Conservation (phyloP, 106 monocot genomes). For the Iris macrosiphon region DNA sequence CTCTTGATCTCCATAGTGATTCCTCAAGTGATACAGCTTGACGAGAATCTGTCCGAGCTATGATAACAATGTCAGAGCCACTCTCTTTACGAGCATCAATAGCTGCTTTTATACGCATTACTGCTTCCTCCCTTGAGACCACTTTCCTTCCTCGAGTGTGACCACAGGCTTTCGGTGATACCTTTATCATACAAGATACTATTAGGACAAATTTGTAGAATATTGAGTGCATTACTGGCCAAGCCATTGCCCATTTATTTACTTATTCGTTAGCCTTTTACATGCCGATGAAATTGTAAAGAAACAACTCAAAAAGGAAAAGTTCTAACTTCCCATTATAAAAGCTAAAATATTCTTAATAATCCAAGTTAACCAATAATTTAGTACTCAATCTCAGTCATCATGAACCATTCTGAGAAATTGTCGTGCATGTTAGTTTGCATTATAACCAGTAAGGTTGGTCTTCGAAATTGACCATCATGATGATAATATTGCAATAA, state of each 20-base stretch:
- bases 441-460: too few species aligned
- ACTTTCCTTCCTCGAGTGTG: constrained; percentile 95
- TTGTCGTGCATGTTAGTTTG: too few species aligned
- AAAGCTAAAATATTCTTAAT: too few species aligned
- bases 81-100: constrained; percentile 90
- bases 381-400: too few species aligned
- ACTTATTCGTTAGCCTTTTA: background rate
- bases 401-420: too few species aligned
- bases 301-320: too few species aligned
- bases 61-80: constrained; percentile 90
- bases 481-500: too few species aligned
- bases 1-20: constrained; percentile 77
- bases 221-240: background rate
- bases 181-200: constrained; percentile 27
- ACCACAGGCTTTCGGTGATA: constrained; percentile 96
- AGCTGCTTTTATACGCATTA: constrained; percentile 88
- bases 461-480: too few species aligned
- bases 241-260: background rate
- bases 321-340: too few species aligned
- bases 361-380: too few species aligned
- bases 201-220: constrained; percentile 1
- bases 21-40: constrained; percentile 91
- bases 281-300: too few species aligned
- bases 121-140: constrained; percentile 79
- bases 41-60: constrained; percentile 86